Percentiles rank a stretch among this genome's conserved stretches.
Evolutionary conservation across 169 alveolate species (phyloP).

Genomic region (Plasmodium ovale): DNA sequence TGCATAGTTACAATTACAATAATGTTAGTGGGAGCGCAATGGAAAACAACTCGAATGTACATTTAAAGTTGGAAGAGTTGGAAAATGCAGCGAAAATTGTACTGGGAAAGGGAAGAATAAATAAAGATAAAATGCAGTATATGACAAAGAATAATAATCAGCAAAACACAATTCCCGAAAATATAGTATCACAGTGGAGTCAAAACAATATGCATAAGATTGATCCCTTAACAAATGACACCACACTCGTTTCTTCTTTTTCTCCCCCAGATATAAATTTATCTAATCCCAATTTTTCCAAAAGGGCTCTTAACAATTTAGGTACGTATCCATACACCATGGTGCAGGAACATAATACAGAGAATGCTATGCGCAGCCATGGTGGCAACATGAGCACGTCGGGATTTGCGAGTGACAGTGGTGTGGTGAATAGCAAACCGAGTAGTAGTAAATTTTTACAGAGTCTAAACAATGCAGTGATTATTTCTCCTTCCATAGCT

Average conservation of each 20-base stretch:
- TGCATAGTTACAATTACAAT: neutral
- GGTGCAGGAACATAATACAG: constrained; percentile 15
- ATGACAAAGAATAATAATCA: constrained; percentile 20
- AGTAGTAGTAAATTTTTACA: constrained; percentile 74
- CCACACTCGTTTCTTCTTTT: constrained; percentile 63
- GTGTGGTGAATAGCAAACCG: constrained; percentile 18
- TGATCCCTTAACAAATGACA: constrained; percentile 65
- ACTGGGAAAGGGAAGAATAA: constrained; percentile 11
- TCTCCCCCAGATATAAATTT: constrained; percentile 67
- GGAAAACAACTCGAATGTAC: neutral
- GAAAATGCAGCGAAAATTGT: constrained; percentile 21
- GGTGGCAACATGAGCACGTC: constrained; percentile 18
- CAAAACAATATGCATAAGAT: constrained; percentile 11
- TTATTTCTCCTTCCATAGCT: constrained; percentile 92
- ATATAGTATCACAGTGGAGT: constrained; percentile 56
- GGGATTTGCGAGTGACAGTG: neutral
- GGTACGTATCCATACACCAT: neutral
- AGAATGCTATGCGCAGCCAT: neutral
- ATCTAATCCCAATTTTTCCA: constrained; percentile 60
- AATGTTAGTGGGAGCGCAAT: neutral
- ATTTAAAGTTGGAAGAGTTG: constrained; percentile 8
- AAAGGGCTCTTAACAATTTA: constrained; percentile 24
- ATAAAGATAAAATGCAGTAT: constrained; percentile 42
- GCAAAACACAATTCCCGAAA: constrained; percentile 12
- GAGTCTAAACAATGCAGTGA: constrained; percentile 78